A percentile compares a stretch with the other conserved stretches of the same genome.
Conservation (phyloP, 306 rosid genomes). For the Dryas drummondii region DNA sequence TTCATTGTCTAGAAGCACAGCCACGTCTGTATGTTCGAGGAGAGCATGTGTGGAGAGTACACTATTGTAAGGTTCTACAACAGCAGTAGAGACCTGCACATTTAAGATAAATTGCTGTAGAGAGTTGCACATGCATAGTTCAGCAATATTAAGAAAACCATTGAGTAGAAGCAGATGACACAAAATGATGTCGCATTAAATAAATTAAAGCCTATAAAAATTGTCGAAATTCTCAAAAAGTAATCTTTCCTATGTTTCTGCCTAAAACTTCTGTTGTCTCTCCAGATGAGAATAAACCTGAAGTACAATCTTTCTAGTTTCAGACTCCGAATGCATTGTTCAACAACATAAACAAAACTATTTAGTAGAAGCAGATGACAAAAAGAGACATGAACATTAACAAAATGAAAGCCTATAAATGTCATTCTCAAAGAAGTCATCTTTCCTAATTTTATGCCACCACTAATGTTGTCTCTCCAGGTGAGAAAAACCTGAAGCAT, state of each 20-base stretch:
- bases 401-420: background rate
- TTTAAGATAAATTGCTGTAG: background rate
- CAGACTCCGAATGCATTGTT: background rate
- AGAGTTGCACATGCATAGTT: background rate
- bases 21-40: constrained; percentile 72
- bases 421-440: too few species aligned
- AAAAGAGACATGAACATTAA: too few species aligned
- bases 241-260: background rate
- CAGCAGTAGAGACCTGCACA: constrained; percentile 75
- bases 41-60: constrained; percentile 69
- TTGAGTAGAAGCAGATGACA: background rate
- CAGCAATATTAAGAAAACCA: background rate
- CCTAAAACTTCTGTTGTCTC: background rate
- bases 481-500: background rate
- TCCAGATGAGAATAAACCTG: background rate
- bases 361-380: background rate
- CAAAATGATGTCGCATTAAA: too few species aligned
- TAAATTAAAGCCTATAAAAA: background rate
- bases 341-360: background rate
- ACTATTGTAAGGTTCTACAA: constrained; percentile 82
- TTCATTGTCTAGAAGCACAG: constrained; percentile 74
- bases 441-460: constrained; percentile 2
- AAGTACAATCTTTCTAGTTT: background rate
- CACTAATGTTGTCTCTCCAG: background rate
- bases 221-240: too few species aligned